Evolutionary conservation across 2,329 filamentous ascomycete species (phyloP).

Genomic region (Epichloe scottii): DNA sequence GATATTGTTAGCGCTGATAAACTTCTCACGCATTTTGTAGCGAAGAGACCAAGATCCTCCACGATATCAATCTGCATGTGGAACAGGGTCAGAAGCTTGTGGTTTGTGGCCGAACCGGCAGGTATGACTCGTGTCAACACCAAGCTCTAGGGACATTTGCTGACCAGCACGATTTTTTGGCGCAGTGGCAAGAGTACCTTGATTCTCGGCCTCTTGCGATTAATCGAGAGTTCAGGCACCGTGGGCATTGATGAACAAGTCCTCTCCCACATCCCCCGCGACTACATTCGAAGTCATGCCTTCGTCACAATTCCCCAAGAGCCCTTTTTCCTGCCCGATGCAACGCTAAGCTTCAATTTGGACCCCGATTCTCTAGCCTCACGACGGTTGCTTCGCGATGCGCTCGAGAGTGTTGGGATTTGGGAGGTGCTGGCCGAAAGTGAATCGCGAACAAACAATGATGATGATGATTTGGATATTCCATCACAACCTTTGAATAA

Average conservation of each 20-base stretch:
- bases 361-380: conserved; percentile 8
- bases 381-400: conserved; percentile 1
- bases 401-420: too few relatives aligned
- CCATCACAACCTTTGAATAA: conserved; percentile 15
- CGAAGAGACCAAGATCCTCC: conserved; percentile 8
- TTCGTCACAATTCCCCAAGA: conserved; percentile 22
- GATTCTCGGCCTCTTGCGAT: conserved; percentile 10
- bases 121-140: neutral
- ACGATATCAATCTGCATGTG: conserved; percentile 9
- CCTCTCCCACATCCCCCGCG: conserved; percentile 11
- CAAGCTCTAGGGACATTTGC: too few relatives aligned
- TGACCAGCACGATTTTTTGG: too few relatives aligned
- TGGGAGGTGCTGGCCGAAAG: too few relatives aligned
- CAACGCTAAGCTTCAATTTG: conserved; percentile 10
- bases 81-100: conserved; percentile 11
- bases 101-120: conserved; percentile 9
- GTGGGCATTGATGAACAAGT: conserved; percentile 19
- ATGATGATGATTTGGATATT: conserved; percentile 3
- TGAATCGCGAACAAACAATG: too few relatives aligned
- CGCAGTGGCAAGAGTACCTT: conserved; percentile 14
- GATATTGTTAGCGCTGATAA: neutral
- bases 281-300: conserved; percentile 14
- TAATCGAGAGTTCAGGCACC: conserved; percentile 12
- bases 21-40: neutral
- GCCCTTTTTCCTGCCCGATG: conserved; percentile 10